Conservation (phyloP, 108 stramenopile genomes). For the Cyclotella distinguenda region DNA sequence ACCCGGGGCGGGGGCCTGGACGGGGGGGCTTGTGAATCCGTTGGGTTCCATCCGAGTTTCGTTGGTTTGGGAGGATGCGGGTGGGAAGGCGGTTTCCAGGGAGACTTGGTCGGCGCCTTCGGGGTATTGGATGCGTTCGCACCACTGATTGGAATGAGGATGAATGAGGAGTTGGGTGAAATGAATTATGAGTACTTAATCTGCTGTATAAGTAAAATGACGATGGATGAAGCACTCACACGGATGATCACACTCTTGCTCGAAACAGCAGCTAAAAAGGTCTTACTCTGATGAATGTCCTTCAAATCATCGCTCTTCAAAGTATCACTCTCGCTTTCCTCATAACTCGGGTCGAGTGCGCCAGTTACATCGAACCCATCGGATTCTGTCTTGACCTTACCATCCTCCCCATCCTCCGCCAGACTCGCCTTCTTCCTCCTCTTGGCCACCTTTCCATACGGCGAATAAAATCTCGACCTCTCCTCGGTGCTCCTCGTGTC, state of each 20-base stretch:
- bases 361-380: neutral
- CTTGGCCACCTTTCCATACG: neutral
- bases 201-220: neutral
- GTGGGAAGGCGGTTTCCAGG: constrained; percentile 2
- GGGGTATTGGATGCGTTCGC: constrained; percentile 32
- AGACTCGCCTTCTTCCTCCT: constrained; percentile 7
- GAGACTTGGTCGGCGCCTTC: constrained; percentile 8
- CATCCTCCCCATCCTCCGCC: constrained; percentile 8
- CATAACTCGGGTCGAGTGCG: constrained; percentile 2
- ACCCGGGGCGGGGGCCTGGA: neutral
- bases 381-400: neutral
- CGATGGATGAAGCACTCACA: constrained; percentile 17
- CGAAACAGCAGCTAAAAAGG: constrained; percentile 33
- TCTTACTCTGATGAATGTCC: constrained; percentile 26
- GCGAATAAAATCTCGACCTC: neutral
- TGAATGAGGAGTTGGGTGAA: neutral
- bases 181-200: neutral
- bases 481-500: constrained; percentile 14
- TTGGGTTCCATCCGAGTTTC: too few relatives aligned
- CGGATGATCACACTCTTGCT: constrained; percentile 26
- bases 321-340: neutral
- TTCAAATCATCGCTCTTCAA: constrained; percentile 29
- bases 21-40: too few relatives aligned
- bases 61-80: too few relatives aligned
- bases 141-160: constrained; percentile 21